Conservation (phyloP, 371 early-diverging fungal species). For the Circinella minor region DNA sequence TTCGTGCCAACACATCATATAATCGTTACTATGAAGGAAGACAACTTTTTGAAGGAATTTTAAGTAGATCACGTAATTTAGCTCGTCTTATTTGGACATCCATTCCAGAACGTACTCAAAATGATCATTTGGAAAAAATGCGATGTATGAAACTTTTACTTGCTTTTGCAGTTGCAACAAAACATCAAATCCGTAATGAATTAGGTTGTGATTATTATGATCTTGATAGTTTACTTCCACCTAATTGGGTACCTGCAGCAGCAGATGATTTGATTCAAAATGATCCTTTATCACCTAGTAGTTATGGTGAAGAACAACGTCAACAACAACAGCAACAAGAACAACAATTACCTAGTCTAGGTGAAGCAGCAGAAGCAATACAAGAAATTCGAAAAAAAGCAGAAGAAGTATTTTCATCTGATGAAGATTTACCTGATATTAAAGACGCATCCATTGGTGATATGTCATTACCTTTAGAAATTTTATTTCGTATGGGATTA, state of each 20-base stretch:
- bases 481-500: slow-evolving; percentile 58
- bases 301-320: slow-evolving; percentile 7
- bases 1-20: slow-evolving; percentile 82
- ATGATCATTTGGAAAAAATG: slow-evolving; percentile 66
- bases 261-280: slow-evolving; percentile 28
- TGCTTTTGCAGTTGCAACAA: slow-evolving; percentile 71
- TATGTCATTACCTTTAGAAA: slow-evolving; percentile 65
- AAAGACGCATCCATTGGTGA: slow-evolving; percentile 28
- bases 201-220: slow-evolving; percentile 62
- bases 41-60: slow-evolving; percentile 66
- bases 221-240: slow-evolving; percentile 57
- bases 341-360: neutral
- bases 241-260: slow-evolving; percentile 49
- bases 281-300: neutral
- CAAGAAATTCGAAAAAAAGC: neutral
- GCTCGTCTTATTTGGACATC: slow-evolving; percentile 71
- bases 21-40: slow-evolving; percentile 81
- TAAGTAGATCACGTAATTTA: slow-evolving; percentile 61
- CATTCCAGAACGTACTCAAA: slow-evolving; percentile 51
- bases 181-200: slow-evolving; percentile 77
- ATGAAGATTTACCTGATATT: slow-evolving; percentile 51
- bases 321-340: neutral
- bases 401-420: slow-evolving; percentile 28
- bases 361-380: slow-evolving; percentile 11
- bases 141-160: slow-evolving; percentile 75